These are phyloP conservation scores for Clitoria ternatea DNA, from an alignment of 306 rosid genomes.

Conservation along the genomic window DNA sequence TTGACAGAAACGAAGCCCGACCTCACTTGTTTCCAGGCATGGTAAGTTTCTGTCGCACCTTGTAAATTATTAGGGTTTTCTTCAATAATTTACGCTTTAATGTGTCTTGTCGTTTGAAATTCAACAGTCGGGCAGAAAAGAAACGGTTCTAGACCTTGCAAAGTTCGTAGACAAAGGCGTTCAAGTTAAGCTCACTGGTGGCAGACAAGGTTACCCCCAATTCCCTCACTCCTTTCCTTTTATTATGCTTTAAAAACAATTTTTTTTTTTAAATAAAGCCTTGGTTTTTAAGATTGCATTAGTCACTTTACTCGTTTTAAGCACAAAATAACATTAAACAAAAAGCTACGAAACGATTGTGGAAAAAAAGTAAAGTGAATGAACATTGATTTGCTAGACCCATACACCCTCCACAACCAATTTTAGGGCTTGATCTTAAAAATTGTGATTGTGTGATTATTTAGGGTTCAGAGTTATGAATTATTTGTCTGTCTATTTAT, in stretches of 20 bases:
- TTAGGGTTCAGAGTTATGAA: background rate
- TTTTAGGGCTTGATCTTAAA: too few species aligned
- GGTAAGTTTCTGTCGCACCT: background rate
- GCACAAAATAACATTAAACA: too few species aligned
- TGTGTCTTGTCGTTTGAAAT: background rate
- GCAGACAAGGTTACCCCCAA: conserved; percentile 64
- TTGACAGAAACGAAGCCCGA: background rate
- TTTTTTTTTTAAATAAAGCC: too few species aligned
- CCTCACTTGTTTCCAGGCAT: background rate
- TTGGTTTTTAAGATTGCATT: too few species aligned
- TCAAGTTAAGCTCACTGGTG: conserved; percentile 90
- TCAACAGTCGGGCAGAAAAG: conserved; percentile 70
- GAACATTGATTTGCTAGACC: too few species aligned
- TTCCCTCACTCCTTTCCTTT: background rate
- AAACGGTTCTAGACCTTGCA: conserved; percentile 85
- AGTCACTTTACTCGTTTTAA: too few species aligned
- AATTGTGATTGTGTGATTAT: background rate
- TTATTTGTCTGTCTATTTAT: background rate
- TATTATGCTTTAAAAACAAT: too few species aligned
- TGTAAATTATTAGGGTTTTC: background rate
- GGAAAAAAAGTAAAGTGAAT: too few species aligned
- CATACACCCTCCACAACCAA: too few species aligned
- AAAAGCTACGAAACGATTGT: too few species aligned
- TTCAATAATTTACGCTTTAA: background rate
- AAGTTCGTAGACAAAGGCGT: conserved; percentile 94